phyloP scores from a whole-genome alignment of 805 yeast species.

The Clavispora santaluciae region DNA sequence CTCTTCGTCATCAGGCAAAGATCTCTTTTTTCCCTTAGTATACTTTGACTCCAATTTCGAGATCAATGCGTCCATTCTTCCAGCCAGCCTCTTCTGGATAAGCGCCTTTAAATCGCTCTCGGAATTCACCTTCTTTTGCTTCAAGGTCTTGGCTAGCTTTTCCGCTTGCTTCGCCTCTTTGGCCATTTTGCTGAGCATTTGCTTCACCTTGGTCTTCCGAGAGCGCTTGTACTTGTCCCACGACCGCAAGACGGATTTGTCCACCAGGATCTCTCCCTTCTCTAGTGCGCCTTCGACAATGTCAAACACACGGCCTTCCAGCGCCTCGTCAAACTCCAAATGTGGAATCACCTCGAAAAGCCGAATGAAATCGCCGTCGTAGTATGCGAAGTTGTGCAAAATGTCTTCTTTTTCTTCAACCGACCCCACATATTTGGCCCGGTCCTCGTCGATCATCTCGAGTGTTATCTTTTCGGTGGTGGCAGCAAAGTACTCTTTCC shows the following conservation, averaged over 20 bases:
- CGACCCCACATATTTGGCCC: conserved; percentile 55
- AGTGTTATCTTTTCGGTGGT: conserved; percentile 49
- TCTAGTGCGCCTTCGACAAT: conserved; percentile 44
- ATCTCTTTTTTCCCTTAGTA: conserved; percentile 34
- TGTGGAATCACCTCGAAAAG: conserved; percentile 78
- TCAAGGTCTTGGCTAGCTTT: conserved; percentile 36
- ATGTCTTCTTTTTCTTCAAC: conserved; percentile 60
- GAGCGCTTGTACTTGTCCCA: conserved; percentile 51
- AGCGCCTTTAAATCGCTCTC: conserved; percentile 43
- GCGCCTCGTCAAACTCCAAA: conserved; percentile 53
- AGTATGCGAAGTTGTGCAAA: conserved; percentile 49
- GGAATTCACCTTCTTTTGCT: conserved; percentile 20
- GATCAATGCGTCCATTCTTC: conserved; percentile 43
- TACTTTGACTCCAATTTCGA: conserved; percentile 48
- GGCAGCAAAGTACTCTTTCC: conserved; percentile 53
- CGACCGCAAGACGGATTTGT: conserved; percentile 27
- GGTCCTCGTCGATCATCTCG: conserved; percentile 70
- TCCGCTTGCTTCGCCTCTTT: conserved; percentile 66
- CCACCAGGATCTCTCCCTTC: conserved; percentile 30
- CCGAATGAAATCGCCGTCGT: conserved; percentile 63
- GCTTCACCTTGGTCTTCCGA: conserved; percentile 43
- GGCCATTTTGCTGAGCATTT: conserved; percentile 46
- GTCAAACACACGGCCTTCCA: conserved; percentile 56
- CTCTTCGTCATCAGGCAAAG: conserved; percentile 44
- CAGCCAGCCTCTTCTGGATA: conserved; percentile 45